Conservation (phyloP, 148 eudicot genomes). For the Mesembryanthemum crystallinum region DNA sequence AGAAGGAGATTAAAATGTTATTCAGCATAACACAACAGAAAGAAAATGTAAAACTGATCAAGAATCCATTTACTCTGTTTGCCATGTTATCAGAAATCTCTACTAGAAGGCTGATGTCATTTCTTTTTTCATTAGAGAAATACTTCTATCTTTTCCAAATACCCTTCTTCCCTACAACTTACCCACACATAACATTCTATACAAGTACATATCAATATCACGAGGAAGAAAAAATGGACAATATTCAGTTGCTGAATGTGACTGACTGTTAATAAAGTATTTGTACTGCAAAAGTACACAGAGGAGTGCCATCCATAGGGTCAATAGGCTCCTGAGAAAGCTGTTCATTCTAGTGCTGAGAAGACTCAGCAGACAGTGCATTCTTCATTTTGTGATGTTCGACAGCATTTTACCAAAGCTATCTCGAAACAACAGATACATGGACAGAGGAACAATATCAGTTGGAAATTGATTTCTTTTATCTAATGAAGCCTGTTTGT, state of each 20-base stretch:
- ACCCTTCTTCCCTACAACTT: neutral
- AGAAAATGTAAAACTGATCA: neutral
- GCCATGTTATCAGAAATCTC: neutral
- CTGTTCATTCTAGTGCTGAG: neutral
- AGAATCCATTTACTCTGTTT: neutral
- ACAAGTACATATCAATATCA: neutral
- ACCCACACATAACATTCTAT: neutral
- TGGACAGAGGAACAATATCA: neutral
- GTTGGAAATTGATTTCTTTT: neutral
- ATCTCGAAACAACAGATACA: neutral
- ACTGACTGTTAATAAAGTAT: neutral
- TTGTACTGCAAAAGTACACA: neutral
- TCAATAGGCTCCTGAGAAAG: neutral
- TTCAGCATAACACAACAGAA: neutral
- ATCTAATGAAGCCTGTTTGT: neutral
- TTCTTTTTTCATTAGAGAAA: neutral
- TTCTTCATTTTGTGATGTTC: neutral
- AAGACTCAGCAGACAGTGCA: neutral
- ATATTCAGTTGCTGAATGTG: neutral
- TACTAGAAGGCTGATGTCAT: neutral
- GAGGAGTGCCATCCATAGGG: neutral
- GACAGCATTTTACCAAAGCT: neutral
- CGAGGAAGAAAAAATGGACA: neutral
- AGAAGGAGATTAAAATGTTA: neutral
- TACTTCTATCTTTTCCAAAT: neutral